Base-by-base conservation (phyloP, 2,329 filamentous ascomycete species). In the Fusarium scirpi region DNA sequence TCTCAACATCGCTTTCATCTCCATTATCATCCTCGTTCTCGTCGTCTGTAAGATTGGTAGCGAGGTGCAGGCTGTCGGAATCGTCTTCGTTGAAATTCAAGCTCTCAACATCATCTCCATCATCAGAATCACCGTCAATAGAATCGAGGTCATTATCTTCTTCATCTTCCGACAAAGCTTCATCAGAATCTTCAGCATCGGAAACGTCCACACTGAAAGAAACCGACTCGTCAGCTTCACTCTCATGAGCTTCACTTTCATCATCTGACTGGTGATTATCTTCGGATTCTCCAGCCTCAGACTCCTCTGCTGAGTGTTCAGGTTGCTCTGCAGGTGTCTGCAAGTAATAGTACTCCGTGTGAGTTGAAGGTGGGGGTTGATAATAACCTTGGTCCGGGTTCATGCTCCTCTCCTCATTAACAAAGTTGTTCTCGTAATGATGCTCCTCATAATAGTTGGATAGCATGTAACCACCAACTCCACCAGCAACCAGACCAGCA, bases 401-500 rank as follows among this genome's bases (percentile, higher is more conserved):
- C 15, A 27, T 13, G 7, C 41, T 55, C 27, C 27, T 38, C n/a
- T 29, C 18, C 6, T 49, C 30, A 18, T 38, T 40, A 11, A 47
- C 13, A 4, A 29, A 27, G 10, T 13, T 62, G 15, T 27, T 12
- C 29, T 49, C 15, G n/a, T 18, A n/a, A 44, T 62, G 20, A 29
- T 60, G 11, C 22, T 20, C 34, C 11, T 18, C 25, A 16, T 38
- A 34, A n/a, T 60, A 22, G 13, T 29, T 51, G 12, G 58, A 51
- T 25, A 62, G 55, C 15, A 59, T 22, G 32, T 62, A 44, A 16
- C 44, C 34, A 43, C 58, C 44, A 44, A 9, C n/a, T 34, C 44
- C 44, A 24, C 44, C 54, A 20, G 34, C 22, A 5, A 59, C 20
- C 5, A 34, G 15, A 8, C 54, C 54, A 61, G 22, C 20, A 11